Conservation (phyloP, 768 basidiomycete species). For the Tephrocybe sp. region DNA sequence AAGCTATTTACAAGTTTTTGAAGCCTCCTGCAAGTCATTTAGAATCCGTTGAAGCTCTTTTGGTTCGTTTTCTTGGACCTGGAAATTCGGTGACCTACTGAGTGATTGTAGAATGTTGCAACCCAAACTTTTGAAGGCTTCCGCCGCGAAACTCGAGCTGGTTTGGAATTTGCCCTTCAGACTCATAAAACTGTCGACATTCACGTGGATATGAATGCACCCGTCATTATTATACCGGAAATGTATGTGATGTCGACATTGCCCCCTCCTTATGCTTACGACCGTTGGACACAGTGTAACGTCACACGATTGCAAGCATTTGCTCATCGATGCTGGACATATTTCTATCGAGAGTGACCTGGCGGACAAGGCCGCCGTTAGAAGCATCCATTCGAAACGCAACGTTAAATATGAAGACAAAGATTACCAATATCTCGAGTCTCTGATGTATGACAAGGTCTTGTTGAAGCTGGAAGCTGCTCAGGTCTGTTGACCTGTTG, state of each 20-base stretch:
- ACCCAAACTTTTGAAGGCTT: conserved; percentile 92
- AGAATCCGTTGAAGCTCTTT: conserved; percentile 90
- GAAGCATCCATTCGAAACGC: conserved; percentile 77
- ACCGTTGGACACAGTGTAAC: conserved; percentile 73
- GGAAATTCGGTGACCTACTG: not conserved
- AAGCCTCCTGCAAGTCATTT: conserved; percentile 92
- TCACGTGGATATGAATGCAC: conserved; percentile 95
- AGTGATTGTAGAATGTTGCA: conserved; percentile 65
- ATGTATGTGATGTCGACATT: conserved; percentile 47
- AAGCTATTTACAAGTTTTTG: conserved; percentile 88
- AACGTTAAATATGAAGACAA: conserved; percentile 82
- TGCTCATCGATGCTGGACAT: conserved; percentile 94
- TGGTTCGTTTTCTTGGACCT: conserved; percentile 49
- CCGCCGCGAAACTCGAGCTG: conserved; percentile 89
- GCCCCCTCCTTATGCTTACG: conserved; percentile 4
- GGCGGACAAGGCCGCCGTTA: conserved; percentile 77
- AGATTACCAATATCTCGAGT: conserved; percentile 83
- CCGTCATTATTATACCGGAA: conserved; percentile 95
- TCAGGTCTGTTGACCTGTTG: conserved; percentile 54
- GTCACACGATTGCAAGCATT: conserved; percentile 72
- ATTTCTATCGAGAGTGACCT: conserved; percentile 91
- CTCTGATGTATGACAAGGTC: conserved; percentile 93
- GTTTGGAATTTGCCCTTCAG: conserved; percentile 89
- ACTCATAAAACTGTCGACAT: conserved; percentile 94
- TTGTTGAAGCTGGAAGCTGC: conserved; percentile 80